Evolutionary conservation across 2,329 filamentous ascomycete genomes (phyloP).

Genomic region (Metarhizium sp.): DNA sequence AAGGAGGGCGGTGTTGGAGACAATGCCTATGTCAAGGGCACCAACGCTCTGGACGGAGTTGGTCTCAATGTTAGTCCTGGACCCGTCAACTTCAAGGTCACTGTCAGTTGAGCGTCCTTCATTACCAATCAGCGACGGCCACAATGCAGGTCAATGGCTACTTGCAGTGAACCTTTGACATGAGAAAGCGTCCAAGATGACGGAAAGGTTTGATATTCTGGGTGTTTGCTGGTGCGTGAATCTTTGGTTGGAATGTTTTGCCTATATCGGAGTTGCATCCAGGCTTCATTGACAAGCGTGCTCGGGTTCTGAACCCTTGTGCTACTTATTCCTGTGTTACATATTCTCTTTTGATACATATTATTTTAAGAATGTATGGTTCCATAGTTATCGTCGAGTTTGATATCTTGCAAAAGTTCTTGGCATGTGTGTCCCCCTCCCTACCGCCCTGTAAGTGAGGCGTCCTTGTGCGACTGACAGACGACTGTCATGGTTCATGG

Average conservation of each 20-base stretch:
- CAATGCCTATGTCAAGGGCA: constrained; percentile 29
- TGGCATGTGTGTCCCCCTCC: background rate
- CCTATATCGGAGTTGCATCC: background rate
- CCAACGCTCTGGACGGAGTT: constrained; percentile 27
- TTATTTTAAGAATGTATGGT: background rate
- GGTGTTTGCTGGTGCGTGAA: background rate
- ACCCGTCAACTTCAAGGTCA: constrained; percentile 19
- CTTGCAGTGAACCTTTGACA: no score
- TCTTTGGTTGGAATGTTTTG: background rate
- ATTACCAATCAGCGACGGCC: no score
- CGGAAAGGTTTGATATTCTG: no score
- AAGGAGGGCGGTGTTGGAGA: constrained; percentile 21
- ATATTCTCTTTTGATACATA: constrained; percentile 8
- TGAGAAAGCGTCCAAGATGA: no score
- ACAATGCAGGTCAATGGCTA: no score
- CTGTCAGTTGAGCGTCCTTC: constrained; percentile 18
- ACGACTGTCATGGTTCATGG: background rate
- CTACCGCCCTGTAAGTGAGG: no score
- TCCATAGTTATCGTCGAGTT: background rate
- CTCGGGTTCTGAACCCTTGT: background rate
- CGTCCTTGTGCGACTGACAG: no score
- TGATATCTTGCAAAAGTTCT: background rate
- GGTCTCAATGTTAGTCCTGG: constrained; percentile 28
- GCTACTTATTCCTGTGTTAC: constrained; percentile 7
- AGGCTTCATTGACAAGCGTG: background rate